Conservation (phyloP, 306 rosid species). For the Citrullus mucosospermus region DNA sequence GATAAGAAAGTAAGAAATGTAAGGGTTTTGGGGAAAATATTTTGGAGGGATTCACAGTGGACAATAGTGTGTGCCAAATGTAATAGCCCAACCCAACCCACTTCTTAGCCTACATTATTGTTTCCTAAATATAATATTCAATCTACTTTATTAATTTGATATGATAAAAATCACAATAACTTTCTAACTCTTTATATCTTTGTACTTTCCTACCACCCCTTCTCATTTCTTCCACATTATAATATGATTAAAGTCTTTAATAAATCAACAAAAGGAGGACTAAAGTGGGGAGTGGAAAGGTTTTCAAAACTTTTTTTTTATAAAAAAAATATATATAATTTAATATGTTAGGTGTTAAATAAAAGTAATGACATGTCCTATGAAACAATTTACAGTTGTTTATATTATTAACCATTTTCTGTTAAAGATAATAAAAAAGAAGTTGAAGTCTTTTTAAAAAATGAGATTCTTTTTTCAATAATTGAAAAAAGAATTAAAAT, state of each 20-base stretch:
- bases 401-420: neutral
- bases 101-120: neutral
- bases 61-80: neutral
- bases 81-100: neutral
- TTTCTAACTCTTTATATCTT: neutral
- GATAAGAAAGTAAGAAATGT: neutral
- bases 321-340: neutral
- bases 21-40: neutral
- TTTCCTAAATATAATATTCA: neutral
- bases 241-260: conserved; percentile 3
- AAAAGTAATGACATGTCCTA: neutral
- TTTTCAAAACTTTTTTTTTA: neutral
- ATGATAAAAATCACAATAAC: neutral
- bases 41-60: neutral
- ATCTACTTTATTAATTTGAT: neutral
- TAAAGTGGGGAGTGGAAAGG: neutral
- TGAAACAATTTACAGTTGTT: neutral
- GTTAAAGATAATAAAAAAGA: neutral
- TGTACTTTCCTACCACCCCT: neutral
- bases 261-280: conserved; percentile 14
- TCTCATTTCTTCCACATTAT: neutral
- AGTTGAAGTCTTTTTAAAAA: no score
- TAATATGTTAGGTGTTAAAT: neutral
- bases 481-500: no score
- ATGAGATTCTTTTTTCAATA: no score